These are phyloP conservation scores for Penicillium sp. DNA, from an alignment of 2,329 filamentous ascomycete species.

Conservation along the genomic window DNA sequence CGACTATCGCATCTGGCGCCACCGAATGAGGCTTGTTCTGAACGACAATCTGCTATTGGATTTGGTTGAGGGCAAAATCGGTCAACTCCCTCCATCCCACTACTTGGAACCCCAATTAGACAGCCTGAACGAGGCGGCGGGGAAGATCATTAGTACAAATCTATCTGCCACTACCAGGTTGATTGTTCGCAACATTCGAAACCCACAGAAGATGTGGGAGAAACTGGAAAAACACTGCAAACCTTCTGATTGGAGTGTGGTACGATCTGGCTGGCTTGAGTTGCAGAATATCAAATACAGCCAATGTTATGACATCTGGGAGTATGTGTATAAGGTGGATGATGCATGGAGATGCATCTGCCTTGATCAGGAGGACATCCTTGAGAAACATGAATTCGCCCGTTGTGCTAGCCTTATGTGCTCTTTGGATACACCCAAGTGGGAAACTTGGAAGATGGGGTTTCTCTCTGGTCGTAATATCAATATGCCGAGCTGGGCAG, in stretches of 20 bases:
- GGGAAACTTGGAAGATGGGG: slow-evolving; percentile 8
- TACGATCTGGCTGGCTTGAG: slow-evolving; percentile 3
- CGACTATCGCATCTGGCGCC: slow-evolving; percentile 1
- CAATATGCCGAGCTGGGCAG: not conserved
- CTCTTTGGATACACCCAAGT: slow-evolving; percentile 2
- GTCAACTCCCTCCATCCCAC: not conserved
- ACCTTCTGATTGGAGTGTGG: slow-evolving; percentile 1
- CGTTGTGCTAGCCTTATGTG: slow-evolving; percentile 4
- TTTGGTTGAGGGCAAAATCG: not conserved
- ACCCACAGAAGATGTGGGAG: slow-evolving; percentile 4
- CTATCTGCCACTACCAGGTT: not conserved
- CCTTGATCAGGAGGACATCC: slow-evolving; percentile 1
- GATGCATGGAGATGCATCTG: slow-evolving; percentile 9
- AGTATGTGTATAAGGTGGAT: slow-evolving; percentile 4
- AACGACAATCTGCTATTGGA: not conserved
- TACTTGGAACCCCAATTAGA: not conserved
- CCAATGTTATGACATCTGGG: slow-evolving; percentile 1
- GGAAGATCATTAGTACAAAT: not conserved
- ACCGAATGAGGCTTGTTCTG: not conserved
- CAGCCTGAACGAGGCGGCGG: not conserved
- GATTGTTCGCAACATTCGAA: slow-evolving; percentile 3
- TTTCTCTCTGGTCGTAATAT: not conserved
- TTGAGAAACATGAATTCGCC: slow-evolving; percentile 3
- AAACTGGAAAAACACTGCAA: slow-evolving; percentile 9
- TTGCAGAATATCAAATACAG: slow-evolving; percentile 6